A percentile compares a stretch with the other conserved stretches of the same genome.
These are phyloP conservation scores for Fagopyrum homotropicum DNA, from an alignment of 148 eudicot species.

Conservation along the genomic window DNA sequence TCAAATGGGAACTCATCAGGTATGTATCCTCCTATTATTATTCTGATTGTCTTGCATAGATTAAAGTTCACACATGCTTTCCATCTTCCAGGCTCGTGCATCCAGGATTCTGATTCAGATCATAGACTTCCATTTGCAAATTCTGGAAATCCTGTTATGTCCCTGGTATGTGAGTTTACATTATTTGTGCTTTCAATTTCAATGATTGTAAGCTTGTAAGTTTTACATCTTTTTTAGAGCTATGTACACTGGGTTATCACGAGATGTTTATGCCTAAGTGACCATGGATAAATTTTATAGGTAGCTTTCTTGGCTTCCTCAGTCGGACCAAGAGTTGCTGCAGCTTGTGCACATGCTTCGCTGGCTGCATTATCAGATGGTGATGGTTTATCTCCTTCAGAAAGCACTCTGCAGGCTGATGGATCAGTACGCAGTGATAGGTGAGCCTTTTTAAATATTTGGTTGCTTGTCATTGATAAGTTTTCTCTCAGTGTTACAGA, in stretches of 20 bases:
- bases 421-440: constrained; percentile 34
- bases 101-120: constrained; percentile 43
- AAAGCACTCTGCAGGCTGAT: constrained; percentile 18
- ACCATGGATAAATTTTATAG: constrained; percentile 32
- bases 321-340: constrained; percentile 94
- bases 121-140: constrained; percentile 62
- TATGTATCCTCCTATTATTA: constrained; percentile 8
- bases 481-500: not conserved
- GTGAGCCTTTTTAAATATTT: constrained; percentile 25
- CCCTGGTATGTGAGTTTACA: constrained; percentile 48
- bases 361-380: constrained; percentile 68
- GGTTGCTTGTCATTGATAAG: not conserved
- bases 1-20: constrained; percentile 63
- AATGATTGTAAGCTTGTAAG: constrained; percentile 6
- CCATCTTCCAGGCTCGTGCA: constrained; percentile 36
- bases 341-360: constrained; percentile 97
- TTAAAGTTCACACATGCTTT: constrained; percentile 14
- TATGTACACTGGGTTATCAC: constrained; percentile 7
- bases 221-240: constrained; percentile 8
- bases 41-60: constrained; percentile 12
- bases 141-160: constrained; percentile 85
- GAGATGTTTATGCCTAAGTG: constrained; percentile 11
- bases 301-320: constrained; percentile 94
- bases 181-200: constrained; percentile 1
- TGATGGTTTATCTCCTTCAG: constrained; percentile 20